These are phyloP conservation scores for Fusarium cyanostomum DNA, from an alignment of 2,329 filamentous ascomycete genomes.

Conservation along the genomic window DNA sequence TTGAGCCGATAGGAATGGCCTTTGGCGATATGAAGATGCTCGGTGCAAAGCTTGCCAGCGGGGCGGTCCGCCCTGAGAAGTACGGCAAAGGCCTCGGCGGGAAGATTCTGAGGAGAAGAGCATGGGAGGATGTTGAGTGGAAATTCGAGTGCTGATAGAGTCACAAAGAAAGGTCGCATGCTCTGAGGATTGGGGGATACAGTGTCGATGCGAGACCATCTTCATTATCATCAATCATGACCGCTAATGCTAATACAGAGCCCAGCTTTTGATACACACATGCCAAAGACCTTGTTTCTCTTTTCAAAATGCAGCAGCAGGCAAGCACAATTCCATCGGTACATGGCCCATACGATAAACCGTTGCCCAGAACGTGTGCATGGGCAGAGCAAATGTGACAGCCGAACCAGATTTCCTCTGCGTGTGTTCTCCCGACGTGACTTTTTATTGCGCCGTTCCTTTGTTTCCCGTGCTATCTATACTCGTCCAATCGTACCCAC, in stretches of 20 bases:
- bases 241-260: slow-evolving; percentile 16
- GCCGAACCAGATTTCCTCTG: neutral
- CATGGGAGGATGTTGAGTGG: slow-evolving; percentile 34
- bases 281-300: slow-evolving; percentile 10
- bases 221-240: slow-evolving; percentile 9
- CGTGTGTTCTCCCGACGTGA: neutral
- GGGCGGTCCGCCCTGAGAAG: slow-evolving; percentile 28
- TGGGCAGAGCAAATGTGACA: too few relatives aligned
- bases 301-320: neutral
- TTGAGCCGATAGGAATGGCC: slow-evolving; percentile 30
- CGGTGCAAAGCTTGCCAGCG: slow-evolving; percentile 26
- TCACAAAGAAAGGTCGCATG: neutral
- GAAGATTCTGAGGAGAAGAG: slow-evolving; percentile 13
- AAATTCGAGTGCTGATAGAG: slow-evolving; percentile 29
- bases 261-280: neutral
- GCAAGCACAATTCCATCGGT: neutral
- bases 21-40: slow-evolving; percentile 33
- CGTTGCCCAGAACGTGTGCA: too few relatives aligned
- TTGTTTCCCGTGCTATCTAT: neutral
- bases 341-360: neutral
- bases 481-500: neutral
- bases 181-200: neutral
- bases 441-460: neutral
- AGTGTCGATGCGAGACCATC: slow-evolving; percentile 6
- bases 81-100: slow-evolving; percentile 31